phyloP scores from a whole-genome alignment of 2,329 filamentous ascomycete genomes.

The Paecilomyces dactylethromorphus region DNA sequence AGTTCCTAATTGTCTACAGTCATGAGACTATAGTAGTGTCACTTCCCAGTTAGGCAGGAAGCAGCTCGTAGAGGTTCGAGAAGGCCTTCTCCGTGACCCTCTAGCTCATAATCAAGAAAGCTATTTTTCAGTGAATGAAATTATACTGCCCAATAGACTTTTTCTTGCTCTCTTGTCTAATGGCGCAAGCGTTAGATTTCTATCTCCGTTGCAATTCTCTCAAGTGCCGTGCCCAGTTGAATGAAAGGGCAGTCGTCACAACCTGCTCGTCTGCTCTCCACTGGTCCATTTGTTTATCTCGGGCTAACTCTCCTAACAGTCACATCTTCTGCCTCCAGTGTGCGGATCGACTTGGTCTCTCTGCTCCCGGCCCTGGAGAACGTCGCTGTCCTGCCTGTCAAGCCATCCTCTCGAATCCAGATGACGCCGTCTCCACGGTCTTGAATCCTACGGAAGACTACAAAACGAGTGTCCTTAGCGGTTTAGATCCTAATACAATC shows the following conservation, averaged over 20 bases:
- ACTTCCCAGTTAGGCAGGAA: not conserved
- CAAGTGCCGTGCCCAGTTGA: conserved; percentile 65
- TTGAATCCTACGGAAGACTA: conserved; percentile 81
- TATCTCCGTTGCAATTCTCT: conserved; percentile 72
- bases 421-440: conserved; percentile 66
- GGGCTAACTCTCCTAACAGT: conserved; percentile 37
- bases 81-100: not conserved
- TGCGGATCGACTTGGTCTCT: conserved; percentile 59
- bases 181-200: conserved; percentile 58
- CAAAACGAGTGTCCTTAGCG: conserved; percentile 79
- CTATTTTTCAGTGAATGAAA: not conserved
- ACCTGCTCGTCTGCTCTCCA: conserved; percentile 65
- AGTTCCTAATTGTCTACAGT: no score
- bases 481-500: conserved; percentile 70
- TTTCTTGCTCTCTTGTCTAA: not conserved
- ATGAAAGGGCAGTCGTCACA: conserved; percentile 71
- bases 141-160: not conserved
- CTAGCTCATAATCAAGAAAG: not conserved
- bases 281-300: conserved; percentile 1
- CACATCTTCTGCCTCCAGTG: conserved; percentile 83
- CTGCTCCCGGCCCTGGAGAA: conserved; percentile 45
- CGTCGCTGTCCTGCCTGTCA: conserved; percentile 71
- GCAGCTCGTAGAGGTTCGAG: not conserved
- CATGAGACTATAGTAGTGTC: not conserved
- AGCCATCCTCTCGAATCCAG: conserved; percentile 59